Evolutionary conservation across 78 protist species (phyloP).

Genomic region (Dictyostelium firmibasis): DNA sequence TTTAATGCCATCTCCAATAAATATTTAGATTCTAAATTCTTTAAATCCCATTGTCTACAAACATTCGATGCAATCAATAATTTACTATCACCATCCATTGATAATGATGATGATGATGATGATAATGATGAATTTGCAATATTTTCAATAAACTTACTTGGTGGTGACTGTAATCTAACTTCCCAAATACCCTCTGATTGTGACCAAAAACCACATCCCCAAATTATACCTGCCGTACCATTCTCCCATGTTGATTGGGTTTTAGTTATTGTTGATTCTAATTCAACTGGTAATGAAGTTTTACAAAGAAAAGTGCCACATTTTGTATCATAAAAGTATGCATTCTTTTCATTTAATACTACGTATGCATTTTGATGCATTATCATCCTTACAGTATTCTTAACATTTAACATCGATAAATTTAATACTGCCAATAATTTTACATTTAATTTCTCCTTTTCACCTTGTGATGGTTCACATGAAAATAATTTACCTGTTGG

Average conservation of each 20-base stretch:
- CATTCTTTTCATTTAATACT: neutral
- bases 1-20: slow-evolving; percentile 56
- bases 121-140: neutral
- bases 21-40: slow-evolving; percentile 42
- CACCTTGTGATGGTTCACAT: slow-evolving; percentile 30
- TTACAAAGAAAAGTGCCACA: slow-evolving; percentile 32
- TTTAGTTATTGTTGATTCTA: neutral
- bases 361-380: slow-evolving; percentile 57
- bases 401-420: neutral
- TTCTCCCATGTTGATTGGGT: slow-evolving; percentile 19
- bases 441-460: slow-evolving; percentile 9
- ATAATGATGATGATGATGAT: neutral
- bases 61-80: slow-evolving; percentile 36
- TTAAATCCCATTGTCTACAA: slow-evolving; percentile 59
- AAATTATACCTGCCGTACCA: slow-evolving; percentile 52
- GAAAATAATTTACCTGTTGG: slow-evolving; percentile 46
- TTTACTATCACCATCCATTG: neutral
- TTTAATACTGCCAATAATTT: slow-evolving; percentile 2
- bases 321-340: slow-evolving; percentile 37
- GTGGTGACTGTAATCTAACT: slow-evolving; percentile 15
- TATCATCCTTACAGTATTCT: neutral
- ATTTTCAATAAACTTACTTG: slow-evolving; percentile 1
- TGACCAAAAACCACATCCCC: slow-evolving; percentile 67
- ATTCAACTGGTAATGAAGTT: neutral
- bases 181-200: slow-evolving; percentile 49